Percentiles rank a stretch among this genome's conserved stretches.
Evolutionary conservation across 371 early-diverging fungal species (phyloP).

Genomic region (Cokeromyces recurvatus): DNA sequence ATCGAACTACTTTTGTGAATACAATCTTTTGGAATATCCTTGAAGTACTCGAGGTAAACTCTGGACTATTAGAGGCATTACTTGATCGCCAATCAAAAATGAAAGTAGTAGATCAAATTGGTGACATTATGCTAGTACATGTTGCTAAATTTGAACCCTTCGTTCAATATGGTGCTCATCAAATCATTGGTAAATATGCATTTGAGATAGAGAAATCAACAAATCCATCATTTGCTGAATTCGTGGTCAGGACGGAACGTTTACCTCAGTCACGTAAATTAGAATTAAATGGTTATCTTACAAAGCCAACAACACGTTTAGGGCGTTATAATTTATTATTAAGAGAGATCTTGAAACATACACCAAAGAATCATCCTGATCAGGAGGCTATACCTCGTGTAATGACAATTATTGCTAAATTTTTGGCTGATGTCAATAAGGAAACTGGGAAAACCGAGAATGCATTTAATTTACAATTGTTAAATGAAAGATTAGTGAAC

Average conservation of each 20-base stretch:
- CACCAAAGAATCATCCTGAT: slow-evolving; percentile 81
- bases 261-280: slow-evolving; percentile 78
- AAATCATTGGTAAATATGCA: slow-evolving; percentile 75
- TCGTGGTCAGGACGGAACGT: slow-evolving; percentile 72
- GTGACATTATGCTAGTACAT: slow-evolving; percentile 79
- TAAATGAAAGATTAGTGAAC: slow-evolving; percentile 52
- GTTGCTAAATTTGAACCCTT: slow-evolving; percentile 75
- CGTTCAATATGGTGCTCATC: slow-evolving; percentile 86
- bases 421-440: slow-evolving; percentile 71
- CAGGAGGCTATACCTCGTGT: slow-evolving; percentile 58
- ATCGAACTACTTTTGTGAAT: slow-evolving; percentile 64
- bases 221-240: slow-evolving; percentile 67
- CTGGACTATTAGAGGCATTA: slow-evolving; percentile 60
- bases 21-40: slow-evolving; percentile 80
- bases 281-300: slow-evolving; percentile 77
- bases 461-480: slow-evolving; percentile 21
- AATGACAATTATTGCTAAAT: slow-evolving; percentile 62
- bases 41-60: slow-evolving; percentile 69
- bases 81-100: slow-evolving; percentile 66
- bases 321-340: slow-evolving; percentile 88
- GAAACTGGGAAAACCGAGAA: slow-evolving; percentile 86
- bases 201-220: slow-evolving; percentile 74
- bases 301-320: slow-evolving; percentile 81
- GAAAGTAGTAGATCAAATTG: slow-evolving; percentile 72
- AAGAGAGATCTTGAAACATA: slow-evolving; percentile 79